Percentiles rank a stretch among this genome's conserved stretches.
phyloP scores from a whole-genome alignment of 2,329 filamentous ascomycete genomes.

The Alternaria incomplexa region DNA sequence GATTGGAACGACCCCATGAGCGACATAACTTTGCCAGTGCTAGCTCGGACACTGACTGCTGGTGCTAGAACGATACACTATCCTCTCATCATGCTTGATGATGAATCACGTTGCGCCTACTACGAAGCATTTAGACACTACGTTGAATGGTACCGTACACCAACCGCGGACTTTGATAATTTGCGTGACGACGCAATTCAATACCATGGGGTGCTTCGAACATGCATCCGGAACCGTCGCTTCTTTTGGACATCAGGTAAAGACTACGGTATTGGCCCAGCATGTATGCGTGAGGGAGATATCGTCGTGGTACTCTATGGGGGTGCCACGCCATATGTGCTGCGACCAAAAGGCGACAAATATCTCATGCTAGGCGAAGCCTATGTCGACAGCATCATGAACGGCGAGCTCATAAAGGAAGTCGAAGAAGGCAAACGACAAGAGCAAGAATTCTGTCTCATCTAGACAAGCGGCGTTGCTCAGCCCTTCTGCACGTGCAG shows the following conservation, averaged over 20 bases:
- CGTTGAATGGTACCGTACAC: neutral
- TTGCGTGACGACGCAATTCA: neutral
- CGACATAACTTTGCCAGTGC: neutral
- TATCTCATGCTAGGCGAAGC: slow-evolving; percentile 8
- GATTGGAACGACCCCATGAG: neutral
- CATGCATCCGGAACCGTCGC: neutral
- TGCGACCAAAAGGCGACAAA: neutral
- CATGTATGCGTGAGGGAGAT: slow-evolving; percentile 9
- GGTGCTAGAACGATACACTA: fast-evolving
- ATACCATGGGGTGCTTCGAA: too few relatives aligned
- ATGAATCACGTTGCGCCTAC: neutral
- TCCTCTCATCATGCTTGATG: neutral
- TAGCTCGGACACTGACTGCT: neutral
- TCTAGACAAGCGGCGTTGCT: neutral
- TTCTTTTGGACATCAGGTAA: neutral
- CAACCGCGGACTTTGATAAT: neutral
- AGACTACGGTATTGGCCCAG: slow-evolving; percentile 4
- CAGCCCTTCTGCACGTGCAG: neutral
- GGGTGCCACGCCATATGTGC: neutral
- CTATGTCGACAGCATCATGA: slow-evolving; percentile 11
- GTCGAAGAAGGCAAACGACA: neutral
- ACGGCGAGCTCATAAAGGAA: neutral
- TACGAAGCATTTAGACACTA: neutral
- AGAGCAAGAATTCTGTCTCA: slow-evolving; percentile 4
- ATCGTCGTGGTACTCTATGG: slow-evolving; percentile 10